Evolutionary conservation across 768 basidiomycete genomes (phyloP), one percentile per base, ranked within the genome.

Genomic region (Podaxis sp.): DNA sequence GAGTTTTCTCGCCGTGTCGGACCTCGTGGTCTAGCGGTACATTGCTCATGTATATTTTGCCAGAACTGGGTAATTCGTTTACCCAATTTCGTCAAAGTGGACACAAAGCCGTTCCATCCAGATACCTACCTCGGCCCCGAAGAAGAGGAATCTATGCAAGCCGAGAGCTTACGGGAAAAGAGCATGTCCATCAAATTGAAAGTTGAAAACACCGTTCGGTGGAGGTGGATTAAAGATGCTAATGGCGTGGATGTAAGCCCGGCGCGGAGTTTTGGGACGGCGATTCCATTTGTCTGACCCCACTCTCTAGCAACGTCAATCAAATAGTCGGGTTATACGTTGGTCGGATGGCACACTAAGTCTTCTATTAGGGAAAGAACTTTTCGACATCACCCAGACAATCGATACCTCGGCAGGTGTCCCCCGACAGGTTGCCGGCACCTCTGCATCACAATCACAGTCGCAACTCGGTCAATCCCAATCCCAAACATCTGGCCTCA

Each of bases 301-400:
- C 9, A 49, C 61, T 55, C 47, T 55, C 43, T 72, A 97, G 95
- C 79, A 76, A 66, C 84, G 88, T 66, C 90, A 96, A 79, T 93
- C 94, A 15, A 99, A 99, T 71, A 87, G 90, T 65, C 89, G 95
- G 33, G 79, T 98, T 41, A 86, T 99, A 62, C 86, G 91, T 13
- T 99, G 97, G 97, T 97, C 95, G 5, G 97, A 99, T 72, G 96
- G 96, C 15, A 84, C 91, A 13, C 76, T 94, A 61, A 96, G 94
- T 67, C 83, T 99, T 33, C 90, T 92, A 65, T 78, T 99, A 59
- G 97, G 97, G 47, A 91, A 92, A 73, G 96, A 98, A 70, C 79
- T 97, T 4, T 98, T 96, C 75, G 95, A 98, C 77, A 87, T 98
- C 55, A 87, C 84, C 56, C 85, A 90, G 73, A 86, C 84, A 64